Base-by-base conservation (phyloP, 805 yeast species). In the Naumovozyma baii region DNA sequence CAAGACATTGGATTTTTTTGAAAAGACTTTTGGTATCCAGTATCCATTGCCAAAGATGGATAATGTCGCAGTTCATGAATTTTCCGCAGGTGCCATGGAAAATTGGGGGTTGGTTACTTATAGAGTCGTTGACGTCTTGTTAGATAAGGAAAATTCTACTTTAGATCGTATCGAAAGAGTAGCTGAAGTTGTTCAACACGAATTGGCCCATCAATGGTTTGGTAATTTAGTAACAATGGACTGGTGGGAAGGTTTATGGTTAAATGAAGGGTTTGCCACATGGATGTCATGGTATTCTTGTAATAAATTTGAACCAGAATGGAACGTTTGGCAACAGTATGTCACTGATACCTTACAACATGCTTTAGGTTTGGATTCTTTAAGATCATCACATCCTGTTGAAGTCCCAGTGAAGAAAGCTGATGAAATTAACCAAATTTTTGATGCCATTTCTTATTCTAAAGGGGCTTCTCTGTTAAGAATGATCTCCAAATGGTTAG, bases 231-330 rank as follows among this genome's bases (percentile, higher is more conserved):
- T 83, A 44, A 85, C 94, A 35, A 85, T 84, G 94, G 78, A 81
- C 52, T 85, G 94, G 92, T 84, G 95, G 95, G 85, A 84, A 51
- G 92, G 83, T 52, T 69, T 84, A 49, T 84, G 94, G 94, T 73
- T 84, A 45, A 84, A 84, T 55, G 94, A 84, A 63, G 92, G 94
- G 12, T 84, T 84, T 63, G 95, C 94, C 14, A 84, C 95, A 19
- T 84, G 84, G 79, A 82, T 81, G 55, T 49, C 53, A 8, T 46
- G 50, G 43, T 45, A 49, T 39, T 79, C 87, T 14, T 80, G 80
- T 39, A 79, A 81, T 54, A 61, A 71, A 47, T 70, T 83, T 50
- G 76, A 73, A 59, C 94, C 94, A 10, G 84, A 80, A 45, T 84
- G 94, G 94, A 78, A 82, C 51, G 79, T 80, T 15, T 64, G 76